Evolutionary conservation across 108 stramenopile species (phyloP), one percentile per base, ranked within the genome.

Genomic region (Licmophora abbreviata): DNA sequence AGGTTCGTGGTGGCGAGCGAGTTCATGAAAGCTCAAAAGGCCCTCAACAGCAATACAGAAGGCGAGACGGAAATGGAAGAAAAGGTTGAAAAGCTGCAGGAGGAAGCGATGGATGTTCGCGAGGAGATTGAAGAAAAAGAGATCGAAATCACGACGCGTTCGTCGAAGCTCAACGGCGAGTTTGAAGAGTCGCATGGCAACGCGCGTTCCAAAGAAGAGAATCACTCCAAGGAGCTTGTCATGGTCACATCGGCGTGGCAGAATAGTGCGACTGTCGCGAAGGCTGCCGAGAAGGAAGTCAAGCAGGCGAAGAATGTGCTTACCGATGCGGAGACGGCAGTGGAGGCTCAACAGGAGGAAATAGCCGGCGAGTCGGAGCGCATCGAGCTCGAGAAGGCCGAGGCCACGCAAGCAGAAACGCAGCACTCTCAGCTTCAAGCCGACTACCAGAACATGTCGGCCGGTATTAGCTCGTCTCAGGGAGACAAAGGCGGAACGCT

Each of bases 1-100:
- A 73, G 93, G 23, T 95, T 97, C 54, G 94, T 95, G 48, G 71
- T 95, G 37, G 98, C 98, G 6, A 73, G 68, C 61, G 85, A 94
- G 27, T 99, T 67, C 50, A 48, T 63, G 32, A 57, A 73, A 48
- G 93, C 88, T 17, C 57, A 83, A 43, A 47, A 69, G 25, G 79
- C 71, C 12, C 68, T 80, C 18, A 74, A 71, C 35, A 60, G 61
- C 22, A 79, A 76, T 47, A 41, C 61, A 26, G 86, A 81, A 40
- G 81, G 81, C 22, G 71, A 71, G 25, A 48, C 53, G 8, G 71
- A 77, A 21, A 76, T 80, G 73, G 73, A 81, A 40, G 79, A 75
- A 11, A 54, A 83, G 28, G 56, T 85, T 9, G 54, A 53, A 10
- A 59, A 42, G 30, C 56, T 79, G n/a, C 74, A 85, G 68, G 69